Percentiles rank a stretch among this genome's conserved stretches.
Evolutionary conservation across 768 basidiomycete species (phyloP).

Genomic region (Calocybe cyanea): DNA sequence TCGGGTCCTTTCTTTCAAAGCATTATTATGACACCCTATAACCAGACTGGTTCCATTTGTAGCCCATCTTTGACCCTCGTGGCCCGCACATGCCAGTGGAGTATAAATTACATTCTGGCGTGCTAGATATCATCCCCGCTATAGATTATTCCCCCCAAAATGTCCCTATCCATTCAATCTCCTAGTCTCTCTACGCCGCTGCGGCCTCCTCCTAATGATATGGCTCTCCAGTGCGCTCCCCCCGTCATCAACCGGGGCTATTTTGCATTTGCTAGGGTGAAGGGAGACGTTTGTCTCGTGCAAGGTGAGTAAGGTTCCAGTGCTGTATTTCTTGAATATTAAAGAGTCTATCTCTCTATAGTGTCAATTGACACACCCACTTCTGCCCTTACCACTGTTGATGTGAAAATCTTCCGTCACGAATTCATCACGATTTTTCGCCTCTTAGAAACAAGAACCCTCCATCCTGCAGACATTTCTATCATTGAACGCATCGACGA

Average conservation of each 20-base stretch:
- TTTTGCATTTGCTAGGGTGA: slow-evolving; percentile 58
- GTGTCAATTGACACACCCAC: slow-evolving; percentile 36
- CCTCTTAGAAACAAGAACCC: slow-evolving; percentile 37
- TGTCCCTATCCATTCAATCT: background rate
- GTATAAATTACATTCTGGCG: too few relatives aligned
- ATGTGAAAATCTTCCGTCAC: slow-evolving; percentile 54
- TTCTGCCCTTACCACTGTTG: slow-evolving; percentile 42
- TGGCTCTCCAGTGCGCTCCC: slow-evolving; percentile 10
- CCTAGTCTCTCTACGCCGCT: slow-evolving; percentile 1
- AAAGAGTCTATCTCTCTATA: slow-evolving; percentile 14
- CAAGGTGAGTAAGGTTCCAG: slow-evolving; percentile 58
- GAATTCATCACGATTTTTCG: slow-evolving; percentile 67
- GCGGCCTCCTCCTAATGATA: slow-evolving; percentile 2
- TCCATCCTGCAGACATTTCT: slow-evolving; percentile 48
- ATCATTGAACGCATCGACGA: slow-evolving; percentile 51
- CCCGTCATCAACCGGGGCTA: slow-evolving; percentile 35
- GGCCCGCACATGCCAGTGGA: too few relatives aligned
- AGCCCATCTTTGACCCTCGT: too few relatives aligned
- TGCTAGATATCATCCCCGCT: too few relatives aligned
- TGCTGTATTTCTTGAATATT: background rate
- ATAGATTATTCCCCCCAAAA: too few relatives aligned
- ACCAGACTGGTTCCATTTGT: too few relatives aligned
- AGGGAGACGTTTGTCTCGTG: slow-evolving; percentile 54
- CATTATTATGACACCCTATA: too few relatives aligned
- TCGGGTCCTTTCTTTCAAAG: too few relatives aligned